phyloP scores from a whole-genome alignment of 2,329 filamentous ascomycete genomes.

The Aaosphaeria arxii region DNA sequence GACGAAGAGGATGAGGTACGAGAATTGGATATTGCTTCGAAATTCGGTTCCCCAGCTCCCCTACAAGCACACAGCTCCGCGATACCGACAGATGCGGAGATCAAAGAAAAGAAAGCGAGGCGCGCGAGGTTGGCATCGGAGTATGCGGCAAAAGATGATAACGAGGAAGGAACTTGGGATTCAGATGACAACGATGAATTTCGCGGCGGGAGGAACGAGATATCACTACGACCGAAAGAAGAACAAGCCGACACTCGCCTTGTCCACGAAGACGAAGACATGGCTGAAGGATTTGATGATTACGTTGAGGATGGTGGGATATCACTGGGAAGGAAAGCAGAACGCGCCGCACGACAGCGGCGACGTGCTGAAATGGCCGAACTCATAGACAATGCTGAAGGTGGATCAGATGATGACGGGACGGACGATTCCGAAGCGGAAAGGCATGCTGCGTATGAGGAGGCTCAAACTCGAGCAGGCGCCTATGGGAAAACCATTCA shows the following conservation, averaged over 20 bases:
- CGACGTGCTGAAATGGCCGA: conserved; percentile 77
- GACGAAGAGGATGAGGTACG: conserved; percentile 45
- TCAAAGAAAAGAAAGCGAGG: conserved; percentile 85
- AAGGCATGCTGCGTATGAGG: conserved; percentile 77
- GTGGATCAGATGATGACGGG: conserved; percentile 65
- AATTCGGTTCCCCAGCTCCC: conserved; percentile 55
- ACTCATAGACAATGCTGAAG: conserved; percentile 78
- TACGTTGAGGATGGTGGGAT: conserved; percentile 84
- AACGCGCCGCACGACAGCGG: conserved; percentile 64
- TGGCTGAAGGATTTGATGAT: conserved; percentile 90
- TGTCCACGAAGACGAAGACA: conserved; percentile 82
- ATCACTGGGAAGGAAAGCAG: conserved; percentile 73
- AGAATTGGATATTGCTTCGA: conserved; percentile 46
- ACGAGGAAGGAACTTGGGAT: conserved; percentile 42
- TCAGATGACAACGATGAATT: conserved; percentile 42
- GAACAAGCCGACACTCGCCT: conserved; percentile 69
- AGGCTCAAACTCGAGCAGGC: conserved; percentile 81
- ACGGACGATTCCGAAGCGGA: conserved; percentile 63
- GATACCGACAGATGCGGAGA: conserved; percentile 81
- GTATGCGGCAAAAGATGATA: conserved; percentile 56
- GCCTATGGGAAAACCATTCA: conserved; percentile 63
- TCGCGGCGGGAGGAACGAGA: conserved; percentile 38
- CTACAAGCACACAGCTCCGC: conserved; percentile 28
- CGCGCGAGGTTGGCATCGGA: conserved; percentile 76
- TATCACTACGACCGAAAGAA: conserved; percentile 55